A percentile compares a stretch with the other conserved stretches of the same genome.
phyloP scores from a whole-genome alignment of 2,329 filamentous ascomycete species.

The Diaporthe australafricana region DNA sequence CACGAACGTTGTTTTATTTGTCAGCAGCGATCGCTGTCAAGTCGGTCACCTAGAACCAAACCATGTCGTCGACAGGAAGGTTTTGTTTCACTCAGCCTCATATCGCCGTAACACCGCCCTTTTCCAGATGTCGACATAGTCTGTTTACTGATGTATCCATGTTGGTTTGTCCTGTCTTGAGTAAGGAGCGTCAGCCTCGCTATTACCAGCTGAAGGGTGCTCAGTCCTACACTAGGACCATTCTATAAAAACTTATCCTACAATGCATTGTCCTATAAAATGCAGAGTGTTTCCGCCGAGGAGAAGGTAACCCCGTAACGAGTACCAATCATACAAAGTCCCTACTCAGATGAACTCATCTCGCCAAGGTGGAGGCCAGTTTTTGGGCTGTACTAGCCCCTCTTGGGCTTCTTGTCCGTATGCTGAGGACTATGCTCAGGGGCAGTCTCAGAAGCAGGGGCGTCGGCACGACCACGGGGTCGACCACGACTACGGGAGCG shows the following conservation, averaged over 20 bases:
- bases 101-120: not conserved
- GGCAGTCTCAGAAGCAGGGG: not conserved
- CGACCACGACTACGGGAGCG: too few species aligned
- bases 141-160: too few species aligned
- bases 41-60: not conserved
- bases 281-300: not conserved
- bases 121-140: not conserved
- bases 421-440: not conserved
- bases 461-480: too few species aligned
- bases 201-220: not conserved
- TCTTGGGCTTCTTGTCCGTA: not conserved
- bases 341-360: not conserved
- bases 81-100: not conserved
- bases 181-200: not conserved
- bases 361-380: not conserved
- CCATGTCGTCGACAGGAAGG: not conserved
- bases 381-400: not conserved
- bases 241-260: not conserved
- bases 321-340: not conserved
- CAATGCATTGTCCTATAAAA: not conserved
- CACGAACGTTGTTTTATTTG: rapidly evolving
- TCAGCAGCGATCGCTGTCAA: not conserved
- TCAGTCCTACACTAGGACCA: not conserved
- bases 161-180: not conserved
- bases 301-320: not conserved